Base-by-base conservation (phyloP, 495 filamentous ascomycete species). In the Talaromyces proteolyticus region DNA sequence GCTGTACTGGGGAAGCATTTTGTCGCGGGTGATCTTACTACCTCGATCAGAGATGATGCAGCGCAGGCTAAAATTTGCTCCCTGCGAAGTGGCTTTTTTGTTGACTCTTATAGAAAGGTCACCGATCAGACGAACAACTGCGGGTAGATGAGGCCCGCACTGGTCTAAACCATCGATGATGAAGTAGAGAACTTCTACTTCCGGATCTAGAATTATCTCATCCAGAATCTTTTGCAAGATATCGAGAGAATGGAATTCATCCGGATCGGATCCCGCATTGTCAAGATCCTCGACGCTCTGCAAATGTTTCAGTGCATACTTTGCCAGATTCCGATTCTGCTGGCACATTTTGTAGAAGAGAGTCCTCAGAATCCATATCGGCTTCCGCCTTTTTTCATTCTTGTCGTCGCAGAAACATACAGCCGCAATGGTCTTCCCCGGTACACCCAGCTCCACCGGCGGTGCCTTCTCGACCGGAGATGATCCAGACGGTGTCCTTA, bases 111-210 rank as follows among this genome's bases (percentile, higher is more conserved):
- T 47, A 5, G 45, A 47, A 22, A 47, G 10, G 0, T 47, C 45
- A 12, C 17, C 37, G 17, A 47, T 36, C 7, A 36, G 14, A 47
- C 23, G 45, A 16, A 47, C 25, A 44, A 44, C 42, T 24, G 42
- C 20, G 2, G 42, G 42, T 25, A 44, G 42, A 44, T 44, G 42
- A 25, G 42, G 42, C 10, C 42, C 42, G 21, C 42, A 44, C 20
- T 44, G 42, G 37, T 47, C 45, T 39, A 47, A 47, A 20, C 45
- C 45, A 37, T 47, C 45, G 18, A 47, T 39, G 34, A 47, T 39
- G 25, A 47, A 47, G 20, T 47, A 47, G 17, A 47, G 34, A 24
- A 44, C 42, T 14, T 44, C 42, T 22, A 44, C 17, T 12, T 47
- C 45, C 16, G 45, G 16, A 38, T 47, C 34, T 18, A 16, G 11